Evolutionary conservation across 192 early-diverging fungal species (phyloP).

Genomic region (Rhizophlyctis rosea): DNA sequence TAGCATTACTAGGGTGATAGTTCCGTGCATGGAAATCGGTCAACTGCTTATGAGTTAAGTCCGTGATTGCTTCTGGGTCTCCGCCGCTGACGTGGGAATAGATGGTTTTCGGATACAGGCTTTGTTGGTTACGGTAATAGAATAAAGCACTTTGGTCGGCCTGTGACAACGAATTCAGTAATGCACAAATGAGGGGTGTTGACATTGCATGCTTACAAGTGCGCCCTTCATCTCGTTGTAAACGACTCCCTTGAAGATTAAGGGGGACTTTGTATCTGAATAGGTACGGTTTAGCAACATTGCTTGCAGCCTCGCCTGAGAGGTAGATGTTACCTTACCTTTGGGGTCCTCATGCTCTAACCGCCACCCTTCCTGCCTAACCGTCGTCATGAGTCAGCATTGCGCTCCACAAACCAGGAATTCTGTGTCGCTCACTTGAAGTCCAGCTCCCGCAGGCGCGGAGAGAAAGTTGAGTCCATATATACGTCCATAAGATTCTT

Average conservation of each 20-base stretch:
- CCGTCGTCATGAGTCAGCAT: no score
- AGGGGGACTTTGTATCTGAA: constrained; percentile 58
- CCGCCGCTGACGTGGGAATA: constrained; percentile 86
- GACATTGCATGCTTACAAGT: no score
- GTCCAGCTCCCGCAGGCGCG: constrained; percentile 74
- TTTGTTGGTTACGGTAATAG: constrained; percentile 68
- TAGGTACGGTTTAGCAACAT: constrained; percentile 38
- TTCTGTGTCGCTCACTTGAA: no score
- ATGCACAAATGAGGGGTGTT: no score
- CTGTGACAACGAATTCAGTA: no score
- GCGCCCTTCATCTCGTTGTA: constrained; percentile 99
- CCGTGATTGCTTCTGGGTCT: constrained; percentile 81
- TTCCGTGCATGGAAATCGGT: constrained; percentile 76
- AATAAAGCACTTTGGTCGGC: constrained; percentile 81
- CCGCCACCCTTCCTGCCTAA: constrained; percentile 95
- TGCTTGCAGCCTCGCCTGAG: no score
- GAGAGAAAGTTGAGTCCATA: constrained; percentile 85
- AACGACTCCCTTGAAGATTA: constrained; percentile 91
- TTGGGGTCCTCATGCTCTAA: constrained; percentile 74
- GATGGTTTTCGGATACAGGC: constrained; percentile 79
- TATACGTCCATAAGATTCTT: constrained; percentile 87
- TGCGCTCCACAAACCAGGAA: no score
- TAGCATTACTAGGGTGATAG: constrained; percentile 93
- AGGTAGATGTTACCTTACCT: no score
- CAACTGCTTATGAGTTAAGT: constrained; percentile 81